Percentiles rank a stretch among this genome's conserved stretches.
Conservation (phyloP, 164 flowering plant species). For the Annona squamosa region DNA sequence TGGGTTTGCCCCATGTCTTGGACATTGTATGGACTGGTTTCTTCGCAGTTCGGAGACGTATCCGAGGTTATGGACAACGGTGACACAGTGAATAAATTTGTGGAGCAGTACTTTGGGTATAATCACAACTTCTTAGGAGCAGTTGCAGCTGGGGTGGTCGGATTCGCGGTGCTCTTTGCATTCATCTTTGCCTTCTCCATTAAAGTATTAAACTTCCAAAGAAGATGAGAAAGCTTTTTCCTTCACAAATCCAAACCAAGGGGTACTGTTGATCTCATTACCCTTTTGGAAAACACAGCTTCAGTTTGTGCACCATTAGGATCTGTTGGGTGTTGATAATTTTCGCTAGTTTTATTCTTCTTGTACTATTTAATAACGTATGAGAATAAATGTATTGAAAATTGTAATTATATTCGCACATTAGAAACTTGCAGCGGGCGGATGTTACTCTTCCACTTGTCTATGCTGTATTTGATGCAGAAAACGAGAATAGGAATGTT, state of each 20-base stretch:
- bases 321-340: too few relatives aligned
- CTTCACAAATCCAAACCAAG: not conserved
- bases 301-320: too few relatives aligned
- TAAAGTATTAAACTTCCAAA: conserved; percentile 50
- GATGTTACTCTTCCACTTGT: too few relatives aligned
- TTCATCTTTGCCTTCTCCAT: conserved; percentile 37
- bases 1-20: conserved; percentile 48
- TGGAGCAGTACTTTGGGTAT: conserved; percentile 34
- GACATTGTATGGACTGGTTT: conserved; percentile 37
- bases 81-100: conserved; percentile 23
- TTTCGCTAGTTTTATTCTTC: too few relatives aligned
- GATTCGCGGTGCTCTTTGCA: conserved; percentile 34
- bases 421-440: too few relatives aligned
- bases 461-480: too few relatives aligned
- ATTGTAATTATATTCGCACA: too few relatives aligned
- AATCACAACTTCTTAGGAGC: conserved; percentile 32
- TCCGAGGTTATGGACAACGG: not conserved
- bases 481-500: too few relatives aligned
- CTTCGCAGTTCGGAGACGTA: conserved; percentile 35
- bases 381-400: too few relatives aligned
- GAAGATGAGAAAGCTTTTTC: conserved; percentile 12
- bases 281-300: too few relatives aligned
- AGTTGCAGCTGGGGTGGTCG: conserved; percentile 27
- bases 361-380: too few relatives aligned
- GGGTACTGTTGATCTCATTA: too few relatives aligned